These are phyloP conservation scores for Carnegiea gigantea DNA, from an alignment of 179 eudicot genomes.

Conservation along the genomic window DNA sequence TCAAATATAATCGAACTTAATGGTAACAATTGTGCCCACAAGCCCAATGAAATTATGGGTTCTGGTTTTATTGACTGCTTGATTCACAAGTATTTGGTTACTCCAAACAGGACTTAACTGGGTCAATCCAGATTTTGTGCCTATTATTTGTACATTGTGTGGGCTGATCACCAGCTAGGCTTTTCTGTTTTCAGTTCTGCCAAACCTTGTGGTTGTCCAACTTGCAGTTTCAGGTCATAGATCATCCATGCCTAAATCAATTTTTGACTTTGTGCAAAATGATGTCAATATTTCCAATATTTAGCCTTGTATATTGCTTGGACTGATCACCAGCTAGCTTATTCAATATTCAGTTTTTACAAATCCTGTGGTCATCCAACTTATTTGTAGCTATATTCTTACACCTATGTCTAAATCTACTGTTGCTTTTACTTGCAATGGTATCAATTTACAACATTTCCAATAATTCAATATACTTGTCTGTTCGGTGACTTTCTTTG, in stretches of 20 bases:
- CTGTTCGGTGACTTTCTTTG: neutral
- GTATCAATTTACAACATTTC: neutral
- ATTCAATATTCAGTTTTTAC: too few species aligned
- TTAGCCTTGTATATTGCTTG: too few species aligned
- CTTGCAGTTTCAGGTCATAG: neutral
- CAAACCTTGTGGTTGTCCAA: neutral
- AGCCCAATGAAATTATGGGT: neutral
- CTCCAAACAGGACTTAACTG: neutral
- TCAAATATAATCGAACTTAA: too few species aligned
- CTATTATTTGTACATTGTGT: neutral
- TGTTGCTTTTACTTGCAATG: too few species aligned
- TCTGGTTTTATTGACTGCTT: neutral
- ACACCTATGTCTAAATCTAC: too few species aligned
- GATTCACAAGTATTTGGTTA: neutral
- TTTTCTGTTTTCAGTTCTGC: neutral
- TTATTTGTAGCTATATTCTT: too few species aligned
- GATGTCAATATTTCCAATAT: neutral
- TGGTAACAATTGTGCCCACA: neutral
- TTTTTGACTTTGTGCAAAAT: neutral
- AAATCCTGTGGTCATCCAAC: too few species aligned
- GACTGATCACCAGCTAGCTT: too few species aligned
- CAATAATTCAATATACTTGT: neutral
- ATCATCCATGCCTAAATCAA: neutral
- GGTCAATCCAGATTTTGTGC: neutral
- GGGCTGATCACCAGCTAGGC: neutral